These are phyloP conservation scores for Phytophthora cactorum DNA, from an alignment of 352 stramenopile species.

Conservation along the genomic window DNA sequence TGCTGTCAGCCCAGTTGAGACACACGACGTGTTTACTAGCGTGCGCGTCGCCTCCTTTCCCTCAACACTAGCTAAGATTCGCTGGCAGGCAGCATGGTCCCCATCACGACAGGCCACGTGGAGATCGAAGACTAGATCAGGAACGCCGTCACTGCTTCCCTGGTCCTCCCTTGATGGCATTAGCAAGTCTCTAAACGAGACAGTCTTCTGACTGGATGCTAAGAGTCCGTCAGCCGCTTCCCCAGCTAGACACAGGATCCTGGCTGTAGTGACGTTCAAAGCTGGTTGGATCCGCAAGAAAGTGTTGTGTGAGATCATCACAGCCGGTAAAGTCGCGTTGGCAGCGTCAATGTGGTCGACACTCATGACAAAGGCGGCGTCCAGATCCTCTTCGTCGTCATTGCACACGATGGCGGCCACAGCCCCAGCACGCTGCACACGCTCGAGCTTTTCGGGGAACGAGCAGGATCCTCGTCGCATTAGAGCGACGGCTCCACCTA, in stretches of 20 bases:
- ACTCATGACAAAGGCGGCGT: conserved; percentile 77
- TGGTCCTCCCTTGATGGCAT: conserved; percentile 4
- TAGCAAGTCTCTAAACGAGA: conserved; percentile 34
- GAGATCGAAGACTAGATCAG: conserved; percentile 5
- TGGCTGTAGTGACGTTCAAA: conserved; percentile 23
- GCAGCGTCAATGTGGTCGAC: conserved; percentile 69
- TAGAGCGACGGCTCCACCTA: conserved; percentile 53
- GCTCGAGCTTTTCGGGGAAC: conserved; percentile 74
- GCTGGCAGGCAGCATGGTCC: conserved; percentile 52
- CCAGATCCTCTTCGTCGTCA: conserved; percentile 51
- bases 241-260: conserved; percentile 61
- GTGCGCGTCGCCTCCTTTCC: conserved; percentile 5
- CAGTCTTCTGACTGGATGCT: conserved; percentile 15
- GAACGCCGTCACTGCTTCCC: neutral
- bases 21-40: conserved; percentile 13
- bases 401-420: conserved; percentile 75
- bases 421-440: conserved; percentile 59
- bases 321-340: conserved; percentile 69
- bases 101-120: conserved; percentile 47
- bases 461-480: conserved; percentile 67
- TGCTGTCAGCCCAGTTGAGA: conserved; percentile 35
- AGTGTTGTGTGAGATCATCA: conserved; percentile 65
- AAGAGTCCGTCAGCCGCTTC: conserved; percentile 47
- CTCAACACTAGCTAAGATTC: conserved; percentile 30
- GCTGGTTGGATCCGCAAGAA: conserved; percentile 46